Evolutionary conservation across 176 grass and related monocot genomes (phyloP).

Genomic region (Tuctoria greenei): DNA sequence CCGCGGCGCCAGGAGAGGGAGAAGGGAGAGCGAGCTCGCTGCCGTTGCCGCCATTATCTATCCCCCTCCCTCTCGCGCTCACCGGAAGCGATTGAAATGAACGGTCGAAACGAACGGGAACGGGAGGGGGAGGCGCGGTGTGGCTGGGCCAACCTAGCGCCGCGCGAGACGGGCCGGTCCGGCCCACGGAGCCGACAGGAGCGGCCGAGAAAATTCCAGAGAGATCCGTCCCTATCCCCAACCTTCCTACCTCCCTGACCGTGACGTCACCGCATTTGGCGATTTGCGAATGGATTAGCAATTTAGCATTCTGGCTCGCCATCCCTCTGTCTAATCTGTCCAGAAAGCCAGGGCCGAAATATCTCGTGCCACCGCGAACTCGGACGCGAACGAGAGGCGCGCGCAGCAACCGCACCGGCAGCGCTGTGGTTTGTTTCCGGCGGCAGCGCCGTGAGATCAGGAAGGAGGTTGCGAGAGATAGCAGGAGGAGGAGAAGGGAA

Average conservation of each 20-base stretch:
- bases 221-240: constrained; percentile 36
- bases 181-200: not conserved
- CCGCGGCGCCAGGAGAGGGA: constrained; percentile 37
- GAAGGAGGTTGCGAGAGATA: not conserved
- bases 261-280: constrained; percentile 16
- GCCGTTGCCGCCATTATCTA: constrained; percentile 50
- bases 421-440: constrained; percentile 26
- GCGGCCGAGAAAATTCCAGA: constrained; percentile 37
- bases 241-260: not conserved
- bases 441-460: constrained; percentile 27
- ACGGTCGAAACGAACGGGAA: constrained; percentile 42
- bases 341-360: constrained; percentile 1
- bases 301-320: not conserved
- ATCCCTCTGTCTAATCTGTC: not conserved
- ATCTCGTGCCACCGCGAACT: constrained; percentile 20
- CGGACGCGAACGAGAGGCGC: not conserved
- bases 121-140: not conserved
- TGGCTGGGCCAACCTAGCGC: constrained; percentile 6
- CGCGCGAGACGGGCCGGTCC: not conserved
- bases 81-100: constrained; percentile 27
- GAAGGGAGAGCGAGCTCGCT: constrained; percentile 21
- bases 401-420: constrained; percentile 1
- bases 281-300: not conserved
- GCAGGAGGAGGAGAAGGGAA: not conserved
- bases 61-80: constrained; percentile 40